phyloP scores from a whole-genome alignment of 2,329 filamentous ascomycete genomes.

The Alternaria sp. region DNA sequence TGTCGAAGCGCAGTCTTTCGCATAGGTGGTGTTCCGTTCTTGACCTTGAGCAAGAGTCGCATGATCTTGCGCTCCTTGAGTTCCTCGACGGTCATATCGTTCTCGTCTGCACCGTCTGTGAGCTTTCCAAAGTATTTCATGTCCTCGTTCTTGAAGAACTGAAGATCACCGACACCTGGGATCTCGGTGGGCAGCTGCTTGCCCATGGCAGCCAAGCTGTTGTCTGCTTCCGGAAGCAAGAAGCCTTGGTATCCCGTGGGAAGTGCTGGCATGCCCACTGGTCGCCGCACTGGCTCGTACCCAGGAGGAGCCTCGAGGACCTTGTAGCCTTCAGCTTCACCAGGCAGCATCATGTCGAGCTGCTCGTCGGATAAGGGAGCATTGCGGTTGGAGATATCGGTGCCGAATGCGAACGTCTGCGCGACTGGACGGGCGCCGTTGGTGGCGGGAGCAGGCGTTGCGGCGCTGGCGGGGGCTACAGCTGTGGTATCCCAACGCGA shows the following conservation, averaged over 20 bases:
- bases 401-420: conserved; percentile 73
- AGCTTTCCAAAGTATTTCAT: conserved; percentile 99
- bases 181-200: conserved; percentile 96
- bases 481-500: conserved; percentile 47
- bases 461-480: conserved; percentile 28
- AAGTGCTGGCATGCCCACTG: conserved; percentile 77
- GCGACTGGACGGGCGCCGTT: conserved; percentile 29
- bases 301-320: conserved; percentile 88
- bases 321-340: conserved; percentile 89
- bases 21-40: conserved; percentile 99
- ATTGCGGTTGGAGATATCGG: conserved; percentile 80
- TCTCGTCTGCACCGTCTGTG: conserved; percentile 92
- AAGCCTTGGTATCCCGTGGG: conserved; percentile 75
- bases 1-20: conserved; percentile 96
- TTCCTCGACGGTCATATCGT: conserved; percentile 88
- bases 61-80: conserved; percentile 99
- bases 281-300: conserved; percentile 80
- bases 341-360: conserved; percentile 87
- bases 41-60: conserved; percentile 94
- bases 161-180: conserved; percentile 90
- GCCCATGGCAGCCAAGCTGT: conserved; percentile 73
- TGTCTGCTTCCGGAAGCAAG: conserved; percentile 96
- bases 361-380: conserved; percentile 90
- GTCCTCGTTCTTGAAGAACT: conserved; percentile 98
- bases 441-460: conserved; percentile 29